A percentile compares a stretch with the other conserved stretches of the same genome.
Evolutionary conservation across 1,284 basidiomycete species (phyloP).

Genomic region (Trametes versicolor): DNA sequence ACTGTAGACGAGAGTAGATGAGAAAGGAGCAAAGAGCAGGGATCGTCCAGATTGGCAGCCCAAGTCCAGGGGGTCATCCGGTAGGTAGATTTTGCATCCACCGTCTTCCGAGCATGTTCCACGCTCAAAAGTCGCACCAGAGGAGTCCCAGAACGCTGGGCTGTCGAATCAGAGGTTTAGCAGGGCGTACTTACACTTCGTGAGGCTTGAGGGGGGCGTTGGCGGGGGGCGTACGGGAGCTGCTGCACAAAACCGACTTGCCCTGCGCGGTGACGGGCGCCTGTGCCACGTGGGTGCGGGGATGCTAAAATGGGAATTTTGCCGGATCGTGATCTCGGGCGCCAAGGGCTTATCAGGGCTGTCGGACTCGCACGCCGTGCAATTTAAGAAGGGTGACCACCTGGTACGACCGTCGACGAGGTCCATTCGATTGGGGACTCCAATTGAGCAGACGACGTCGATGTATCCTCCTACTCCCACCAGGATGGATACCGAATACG

Average conservation of each 20-base stretch:
- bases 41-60: slow-evolving; percentile 25
- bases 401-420: slow-evolving; percentile 26
- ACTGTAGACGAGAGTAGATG: slow-evolving; percentile 23
- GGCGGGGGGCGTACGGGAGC: slow-evolving; percentile 30
- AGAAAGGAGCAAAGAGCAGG: slow-evolving; percentile 13
- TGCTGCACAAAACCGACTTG: slow-evolving; percentile 24
- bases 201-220: slow-evolving; percentile 46
- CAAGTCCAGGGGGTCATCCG: slow-evolving; percentile 37
- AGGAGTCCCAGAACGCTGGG: slow-evolving; percentile 30
- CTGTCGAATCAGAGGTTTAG: slow-evolving; percentile 26
- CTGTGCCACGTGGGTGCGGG: slow-evolving; percentile 29
- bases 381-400: slow-evolving; percentile 26
- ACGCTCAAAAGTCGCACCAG: slow-evolving; percentile 31
- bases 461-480: slow-evolving; percentile 29
- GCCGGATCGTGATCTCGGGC: slow-evolving; percentile 16
- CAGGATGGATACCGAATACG: slow-evolving; percentile 37
- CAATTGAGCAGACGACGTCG: slow-evolving; percentile 23
- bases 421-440: slow-evolving; percentile 21
- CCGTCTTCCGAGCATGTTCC: slow-evolving; percentile 22
- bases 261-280: slow-evolving; percentile 18
- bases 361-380: slow-evolving; percentile 20
- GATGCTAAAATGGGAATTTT: slow-evolving; percentile 7
- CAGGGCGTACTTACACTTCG: slow-evolving; percentile 50
- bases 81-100: slow-evolving; percentile 37
- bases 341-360: slow-evolving; percentile 25